A percentile compares a stretch with the other conserved stretches of the same genome.
Evolutionary conservation across 495 filamentous ascomycete species (phyloP).

Genomic region (Aspergillus wentii): DNA sequence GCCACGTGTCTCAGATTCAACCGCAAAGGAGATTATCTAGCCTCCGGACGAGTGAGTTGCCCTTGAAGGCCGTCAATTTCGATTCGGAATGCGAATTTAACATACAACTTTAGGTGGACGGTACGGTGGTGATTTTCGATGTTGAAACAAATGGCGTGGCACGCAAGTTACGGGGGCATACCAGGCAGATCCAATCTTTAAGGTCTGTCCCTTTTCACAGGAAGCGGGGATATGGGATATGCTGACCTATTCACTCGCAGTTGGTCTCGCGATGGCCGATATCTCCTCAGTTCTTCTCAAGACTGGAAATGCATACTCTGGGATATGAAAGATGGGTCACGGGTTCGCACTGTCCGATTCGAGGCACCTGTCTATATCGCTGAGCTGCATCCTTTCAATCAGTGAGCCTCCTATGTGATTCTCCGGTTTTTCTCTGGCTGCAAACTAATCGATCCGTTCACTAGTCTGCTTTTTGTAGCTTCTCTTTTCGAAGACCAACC

Average conservation of each 20-base stretch:
- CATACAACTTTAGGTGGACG: constrained; percentile 57
- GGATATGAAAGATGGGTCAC: constrained; percentile 76
- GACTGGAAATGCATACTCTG: constrained; percentile 95
- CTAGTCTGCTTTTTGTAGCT: constrained; percentile 73
- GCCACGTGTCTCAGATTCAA: constrained; percentile 81
- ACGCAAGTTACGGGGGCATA: constrained; percentile 87
- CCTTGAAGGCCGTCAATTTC: constrained; percentile 1
- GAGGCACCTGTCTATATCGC: constrained; percentile 92
- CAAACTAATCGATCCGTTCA: constrained; percentile 5
- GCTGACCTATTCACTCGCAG: constrained; percentile 40
- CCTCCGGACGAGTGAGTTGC: constrained; percentile 71
- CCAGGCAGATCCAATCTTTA: constrained; percentile 80
- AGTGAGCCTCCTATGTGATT: constrained; percentile 49
- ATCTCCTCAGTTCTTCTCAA: constrained; percentile 89
- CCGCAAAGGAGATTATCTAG: constrained; percentile 86
- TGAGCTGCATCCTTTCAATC: constrained; percentile 86
- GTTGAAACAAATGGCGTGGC: constrained; percentile 94
- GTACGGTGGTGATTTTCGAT: constrained; percentile 92
- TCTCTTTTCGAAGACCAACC: constrained; percentile 93
- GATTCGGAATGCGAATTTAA: constrained; percentile 7
- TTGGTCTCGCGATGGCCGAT: constrained; percentile 89
- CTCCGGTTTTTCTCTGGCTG: neutral
- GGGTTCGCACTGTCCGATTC: constrained; percentile 71
- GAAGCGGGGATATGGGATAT: neutral
- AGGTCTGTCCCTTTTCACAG: constrained; percentile 32